A percentile compares a stretch with the other conserved stretches of the same genome.
Conservation (phyloP, 768 basidiomycete genomes). For the Phylloporus rhodoxanthus region DNA sequence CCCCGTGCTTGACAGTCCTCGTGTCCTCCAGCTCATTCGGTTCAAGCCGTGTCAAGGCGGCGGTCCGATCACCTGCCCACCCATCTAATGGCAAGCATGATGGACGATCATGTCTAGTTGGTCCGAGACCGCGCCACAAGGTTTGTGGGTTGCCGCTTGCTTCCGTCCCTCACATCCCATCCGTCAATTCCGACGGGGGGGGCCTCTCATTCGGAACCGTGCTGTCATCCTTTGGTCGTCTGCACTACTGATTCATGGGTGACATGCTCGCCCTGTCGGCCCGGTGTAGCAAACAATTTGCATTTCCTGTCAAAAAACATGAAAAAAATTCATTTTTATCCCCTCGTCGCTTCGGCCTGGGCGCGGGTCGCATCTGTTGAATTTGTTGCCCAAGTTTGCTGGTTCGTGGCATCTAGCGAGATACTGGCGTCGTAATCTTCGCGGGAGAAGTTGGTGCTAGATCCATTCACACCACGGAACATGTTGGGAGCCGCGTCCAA, state of each 20-base stretch:
- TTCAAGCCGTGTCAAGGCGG: conserved; percentile 2
- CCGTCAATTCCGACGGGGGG: background rate
- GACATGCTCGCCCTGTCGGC: background rate
- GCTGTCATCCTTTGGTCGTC: conserved; percentile 5
- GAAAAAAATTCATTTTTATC: background rate
- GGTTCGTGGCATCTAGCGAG: conserved; percentile 1
- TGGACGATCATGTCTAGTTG: background rate
- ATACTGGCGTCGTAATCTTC: conserved; percentile 13
- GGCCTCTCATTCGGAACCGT: background rate
- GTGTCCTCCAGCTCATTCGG: background rate
- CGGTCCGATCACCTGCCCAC: conserved; percentile 1
- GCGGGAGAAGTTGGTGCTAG: conserved; percentile 23
- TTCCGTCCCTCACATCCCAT: background rate
- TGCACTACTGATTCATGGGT: background rate
- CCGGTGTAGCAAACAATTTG: background rate
- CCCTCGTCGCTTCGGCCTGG: background rate
- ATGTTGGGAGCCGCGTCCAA: conserved; percentile 4
- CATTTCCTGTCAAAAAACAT: background rate
- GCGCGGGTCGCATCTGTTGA: background rate
- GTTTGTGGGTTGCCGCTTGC: conserved; percentile 2
- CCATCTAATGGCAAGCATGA: background rate
- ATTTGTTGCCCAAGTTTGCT: background rate
- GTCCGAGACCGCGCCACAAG: conserved; percentile 7
- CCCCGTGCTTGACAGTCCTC: background rate
- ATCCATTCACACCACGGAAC: conserved; percentile 20